Base-by-base conservation (phyloP, 2,329 filamentous ascomycete genomes). In the Cladosporium austrohemisphaericum region DNA sequence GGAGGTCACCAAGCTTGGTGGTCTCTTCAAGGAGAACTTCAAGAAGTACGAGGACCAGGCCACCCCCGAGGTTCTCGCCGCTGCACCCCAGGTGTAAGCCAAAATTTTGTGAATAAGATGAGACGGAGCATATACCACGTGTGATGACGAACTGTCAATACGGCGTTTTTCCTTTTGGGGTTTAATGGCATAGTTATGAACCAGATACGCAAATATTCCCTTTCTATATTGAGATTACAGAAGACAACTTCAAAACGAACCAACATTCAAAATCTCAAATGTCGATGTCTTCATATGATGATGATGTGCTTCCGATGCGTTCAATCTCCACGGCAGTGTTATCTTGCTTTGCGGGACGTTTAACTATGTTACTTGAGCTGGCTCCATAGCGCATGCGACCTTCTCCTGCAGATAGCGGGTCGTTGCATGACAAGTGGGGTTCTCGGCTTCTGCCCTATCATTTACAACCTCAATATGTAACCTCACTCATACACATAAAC, bases 11-110 rank as follows among this genome's bases (percentile, higher is more conserved):
- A 97, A 96, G 80, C 84, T 98, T 28, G 93, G 85, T 63, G 76
- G 74, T 56, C 81, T 97, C 56, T 98, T 98, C 79, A 82, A 85
- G 65, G 88, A 96, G 75, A 98, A 98, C 81, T 98, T 98, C 76
- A 83, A 89, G 77, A 95, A 96, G 79, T 95, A 95, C 76, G 76
- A 82, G 60, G 81, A 80, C 59, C 85, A 95, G 71, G 89, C 88
- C n/a, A 67, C 61, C 2, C 52, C 57, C 4, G 71, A 73, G 47
- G 73, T 76, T 28, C 58, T 75, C 52, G 70, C 72, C 52, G 71
- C 71, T 35, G 74, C 70, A 40, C 73, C 72, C 19, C 49, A 58
- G n/a, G 29, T 37, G 33, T 18, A 38, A 47, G 33, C 37, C 4
- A 5, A 38, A 14, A 19, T 26, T 28, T 29, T 47, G 44, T 38